Evolutionary conservation across 495 filamentous ascomycete species (phyloP).

Genomic region (Penicillium verhagenii): DNA sequence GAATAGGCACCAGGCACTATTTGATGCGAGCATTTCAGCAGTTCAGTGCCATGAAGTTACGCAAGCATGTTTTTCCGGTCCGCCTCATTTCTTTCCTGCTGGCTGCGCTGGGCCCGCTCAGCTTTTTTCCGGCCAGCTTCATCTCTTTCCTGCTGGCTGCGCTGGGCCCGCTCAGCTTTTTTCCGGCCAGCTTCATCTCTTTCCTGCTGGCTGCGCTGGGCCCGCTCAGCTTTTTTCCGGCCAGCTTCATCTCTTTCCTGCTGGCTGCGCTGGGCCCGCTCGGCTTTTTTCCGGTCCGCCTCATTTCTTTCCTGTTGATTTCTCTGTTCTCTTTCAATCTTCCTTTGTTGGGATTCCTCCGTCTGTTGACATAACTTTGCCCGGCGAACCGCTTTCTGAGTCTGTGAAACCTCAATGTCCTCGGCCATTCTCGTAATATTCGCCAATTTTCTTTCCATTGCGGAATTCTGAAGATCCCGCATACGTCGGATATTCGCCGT

Average conservation of each 20-base stretch:
- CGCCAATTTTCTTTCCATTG: conserved; percentile 1
- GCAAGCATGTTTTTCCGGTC: neutral
- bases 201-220: no score
- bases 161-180: no score
- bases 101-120: neutral
- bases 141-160: no score
- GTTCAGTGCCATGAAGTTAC: neutral
- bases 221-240: no score
- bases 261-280: neutral
- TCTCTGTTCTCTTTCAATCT: neutral
- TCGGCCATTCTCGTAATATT: neutral
- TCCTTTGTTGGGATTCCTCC: neutral
- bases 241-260: no score
- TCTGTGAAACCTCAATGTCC: neutral
- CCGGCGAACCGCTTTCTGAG: neutral
- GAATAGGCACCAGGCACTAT: neutral
- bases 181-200: no score
- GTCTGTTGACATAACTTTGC: neutral
- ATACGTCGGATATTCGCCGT: neutral
- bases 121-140: no score
- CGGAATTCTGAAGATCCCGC: conserved; percentile 1
- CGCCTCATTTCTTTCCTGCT: neutral
- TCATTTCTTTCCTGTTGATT: neutral
- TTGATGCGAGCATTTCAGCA: neutral
- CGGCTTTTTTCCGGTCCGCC: neutral